Percentiles rank a stretch among this genome's conserved stretches.
Evolutionary conservation across 331 rosid species (phyloP).

Genomic region (Arachis monticola): DNA sequence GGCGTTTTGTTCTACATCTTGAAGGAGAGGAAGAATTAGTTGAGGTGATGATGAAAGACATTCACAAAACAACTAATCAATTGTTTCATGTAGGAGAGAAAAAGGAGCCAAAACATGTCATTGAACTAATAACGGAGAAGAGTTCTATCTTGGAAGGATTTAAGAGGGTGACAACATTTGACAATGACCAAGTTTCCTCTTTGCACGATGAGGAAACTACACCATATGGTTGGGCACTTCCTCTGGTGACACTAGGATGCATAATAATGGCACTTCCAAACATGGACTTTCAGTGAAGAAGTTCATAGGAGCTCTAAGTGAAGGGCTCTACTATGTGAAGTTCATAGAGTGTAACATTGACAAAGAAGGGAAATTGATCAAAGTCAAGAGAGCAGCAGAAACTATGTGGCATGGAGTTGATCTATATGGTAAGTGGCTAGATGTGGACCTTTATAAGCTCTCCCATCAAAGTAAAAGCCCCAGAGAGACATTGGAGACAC

Average conservation of each 20-base stretch:
- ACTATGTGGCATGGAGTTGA: constrained; percentile 76
- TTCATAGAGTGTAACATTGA: constrained; percentile 60
- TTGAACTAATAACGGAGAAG: constrained; percentile 53
- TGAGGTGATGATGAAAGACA: constrained; percentile 58
- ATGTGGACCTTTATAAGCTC: constrained; percentile 63
- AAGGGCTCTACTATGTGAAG: constrained; percentile 62
- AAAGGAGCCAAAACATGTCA: constrained; percentile 58
- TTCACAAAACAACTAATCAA: constrained; percentile 63
- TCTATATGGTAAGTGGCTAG: constrained; percentile 75
- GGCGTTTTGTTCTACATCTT: constrained; percentile 75
- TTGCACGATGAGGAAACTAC: constrained; percentile 54
- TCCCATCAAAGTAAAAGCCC: constrained; percentile 53
- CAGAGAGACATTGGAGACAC: constrained; percentile 55
- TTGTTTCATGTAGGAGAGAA: constrained; percentile 72
- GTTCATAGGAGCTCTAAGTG: constrained; percentile 49
- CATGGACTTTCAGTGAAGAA: constrained; percentile 41
- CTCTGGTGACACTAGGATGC: constrained; percentile 75
- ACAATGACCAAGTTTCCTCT: constrained; percentile 57
- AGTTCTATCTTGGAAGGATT: constrained; percentile 61
- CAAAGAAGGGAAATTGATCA: constrained; percentile 48
- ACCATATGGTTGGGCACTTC: constrained; percentile 79
- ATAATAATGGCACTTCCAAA: constrained; percentile 73
- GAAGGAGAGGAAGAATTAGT: constrained; percentile 86
- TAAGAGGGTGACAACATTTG: constrained; percentile 63
- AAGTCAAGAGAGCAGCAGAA: constrained; percentile 62